These are phyloP conservation scores for Scenedesmus sp. DNA, from an alignment of 163 green algal genomes.

Conservation along the genomic window DNA sequence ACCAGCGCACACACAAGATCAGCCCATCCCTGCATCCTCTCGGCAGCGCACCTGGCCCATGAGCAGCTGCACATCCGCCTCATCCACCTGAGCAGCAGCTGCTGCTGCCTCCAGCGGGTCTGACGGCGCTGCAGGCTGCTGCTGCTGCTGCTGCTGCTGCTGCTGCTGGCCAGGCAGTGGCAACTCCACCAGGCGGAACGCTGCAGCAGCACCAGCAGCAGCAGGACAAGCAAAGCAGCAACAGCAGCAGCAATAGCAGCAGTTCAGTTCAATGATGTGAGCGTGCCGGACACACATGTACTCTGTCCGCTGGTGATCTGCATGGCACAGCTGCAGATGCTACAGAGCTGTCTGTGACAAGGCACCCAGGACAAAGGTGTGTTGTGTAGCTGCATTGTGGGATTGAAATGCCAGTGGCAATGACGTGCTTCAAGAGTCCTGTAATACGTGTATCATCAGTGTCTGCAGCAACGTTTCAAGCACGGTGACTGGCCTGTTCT, in stretches of 20 bases:
- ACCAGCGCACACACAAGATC: too few relatives aligned
- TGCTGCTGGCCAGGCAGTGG: slow-evolving; percentile 10
- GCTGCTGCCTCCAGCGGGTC: slow-evolving; percentile 34
- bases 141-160: background rate
- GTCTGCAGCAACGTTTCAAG: too few relatives aligned
- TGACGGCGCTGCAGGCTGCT: too few relatives aligned
- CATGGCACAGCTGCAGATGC: too few relatives aligned
- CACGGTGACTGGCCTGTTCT: background rate
- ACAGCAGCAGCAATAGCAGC: background rate
- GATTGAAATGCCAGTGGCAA: too few relatives aligned
- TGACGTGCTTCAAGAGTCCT: too few relatives aligned
- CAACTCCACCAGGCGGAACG: background rate
- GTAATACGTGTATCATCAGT: too few relatives aligned
- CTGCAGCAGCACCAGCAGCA: background rate
- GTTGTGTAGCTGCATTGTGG: too few relatives aligned
- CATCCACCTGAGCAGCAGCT: background rate
- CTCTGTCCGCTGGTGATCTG: too few relatives aligned
- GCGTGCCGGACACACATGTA: too few relatives aligned
- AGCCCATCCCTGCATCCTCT: background rate
- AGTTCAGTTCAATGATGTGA: background rate
- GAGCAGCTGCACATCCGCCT: background rate
- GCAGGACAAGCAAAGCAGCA: background rate
- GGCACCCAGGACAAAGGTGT: too few relatives aligned
- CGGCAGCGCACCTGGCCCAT: background rate
- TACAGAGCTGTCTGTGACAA: too few relatives aligned